Percentiles rank a stretch among this genome's conserved stretches.
Conservation (phyloP, 2,329 filamentous ascomycete genomes). For the Fusarium floridanum region DNA sequence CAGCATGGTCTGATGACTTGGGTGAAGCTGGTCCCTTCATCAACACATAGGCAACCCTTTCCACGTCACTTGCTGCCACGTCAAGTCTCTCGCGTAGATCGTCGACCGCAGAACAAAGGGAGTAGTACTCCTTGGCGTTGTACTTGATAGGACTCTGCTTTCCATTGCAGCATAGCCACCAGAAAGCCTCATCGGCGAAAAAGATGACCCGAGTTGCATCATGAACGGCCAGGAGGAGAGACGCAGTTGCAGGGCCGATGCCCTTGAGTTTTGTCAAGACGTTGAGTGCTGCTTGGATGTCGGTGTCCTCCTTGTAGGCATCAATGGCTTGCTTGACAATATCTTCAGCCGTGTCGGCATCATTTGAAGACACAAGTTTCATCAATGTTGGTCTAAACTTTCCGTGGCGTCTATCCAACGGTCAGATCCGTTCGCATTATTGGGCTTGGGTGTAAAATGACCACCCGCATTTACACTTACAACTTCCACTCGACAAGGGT, state of each 20-base stretch:
- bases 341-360: slow-evolving; percentile 57
- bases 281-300: slow-evolving; percentile 63
- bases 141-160: slow-evolving; percentile 73
- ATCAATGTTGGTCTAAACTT: slow-evolving; percentile 72
- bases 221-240: slow-evolving; percentile 76
- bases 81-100: slow-evolving; percentile 62
- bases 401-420: slow-evolving; percentile 65
- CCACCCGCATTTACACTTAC: slow-evolving; percentile 58
- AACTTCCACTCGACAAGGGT: slow-evolving; percentile 78
- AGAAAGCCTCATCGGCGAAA: slow-evolving; percentile 84
- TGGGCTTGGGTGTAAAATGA: background rate
- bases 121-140: slow-evolving; percentile 74
- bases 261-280: slow-evolving; percentile 74
- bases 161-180: slow-evolving; percentile 74
- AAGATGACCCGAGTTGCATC: slow-evolving; percentile 73
- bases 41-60: slow-evolving; percentile 79
- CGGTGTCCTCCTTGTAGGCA: slow-evolving; percentile 56
- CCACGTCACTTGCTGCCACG: slow-evolving; percentile 72
- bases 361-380: slow-evolving; percentile 73
- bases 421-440: slow-evolving; percentile 12
- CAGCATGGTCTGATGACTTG: slow-evolving; percentile 9
- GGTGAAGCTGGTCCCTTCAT: slow-evolving; percentile 58
- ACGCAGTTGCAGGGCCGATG: slow-evolving; percentile 84
- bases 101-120: slow-evolving; percentile 61
- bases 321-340: slow-evolving; percentile 67